Base-by-base conservation (phyloP, 139 green algal genomes). In the Chlamydomonas sphaeroides region DNA sequence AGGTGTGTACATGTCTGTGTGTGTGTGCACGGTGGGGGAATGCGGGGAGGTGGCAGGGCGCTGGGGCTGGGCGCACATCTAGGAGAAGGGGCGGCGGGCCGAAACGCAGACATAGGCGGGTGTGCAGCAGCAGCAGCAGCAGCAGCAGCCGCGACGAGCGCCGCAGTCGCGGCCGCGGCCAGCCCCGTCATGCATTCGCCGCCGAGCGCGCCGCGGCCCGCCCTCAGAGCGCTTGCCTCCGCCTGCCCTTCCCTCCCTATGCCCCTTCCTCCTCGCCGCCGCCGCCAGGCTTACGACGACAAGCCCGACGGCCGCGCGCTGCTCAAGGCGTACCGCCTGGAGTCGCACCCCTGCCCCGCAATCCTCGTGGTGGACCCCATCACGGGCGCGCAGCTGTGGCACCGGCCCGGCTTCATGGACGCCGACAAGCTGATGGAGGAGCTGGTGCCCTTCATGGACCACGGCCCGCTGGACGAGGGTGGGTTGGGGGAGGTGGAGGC, bases 361-460 rank as follows among this genome's bases (percentile, higher is more conserved):
- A 84, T 89, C 2, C 56, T 95, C 28, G 86, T 98, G 15, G 66
- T 98, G 20, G 95, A 98, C 84, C 95, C 95, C 25, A 41, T 95
- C 42, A 98, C 95, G 0, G 92, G 95, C 5, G 90, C 93, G 33
- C 92, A 93, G 68, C 84, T 96, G 89, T 92, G 80, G 59, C 68
- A 91, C 38, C 90, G 87, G 36, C 76, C 79, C 5, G 95, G 95
- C 1, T 96, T 95, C 59, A 65, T 98, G 0, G 73, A 91, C 5
- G 59, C 95, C 0, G 90, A 98, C 51, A 91, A 90, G 63, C 79
- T 97, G 70, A 73, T 91, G 17, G 94, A 96, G 80, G 90, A 96
- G 39, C 86, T 98, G 77, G 83, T 97, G 73, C 95, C 94, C 0
- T 98, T 96, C 80, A 88, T 98, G 91, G 95, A 98, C 59, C 75